A percentile compares a stretch with the other conserved stretches of the same genome.
Evolutionary conservation across 768 basidiomycete species (phyloP).

Genomic region (Panaeolus papilionaceus): DNA sequence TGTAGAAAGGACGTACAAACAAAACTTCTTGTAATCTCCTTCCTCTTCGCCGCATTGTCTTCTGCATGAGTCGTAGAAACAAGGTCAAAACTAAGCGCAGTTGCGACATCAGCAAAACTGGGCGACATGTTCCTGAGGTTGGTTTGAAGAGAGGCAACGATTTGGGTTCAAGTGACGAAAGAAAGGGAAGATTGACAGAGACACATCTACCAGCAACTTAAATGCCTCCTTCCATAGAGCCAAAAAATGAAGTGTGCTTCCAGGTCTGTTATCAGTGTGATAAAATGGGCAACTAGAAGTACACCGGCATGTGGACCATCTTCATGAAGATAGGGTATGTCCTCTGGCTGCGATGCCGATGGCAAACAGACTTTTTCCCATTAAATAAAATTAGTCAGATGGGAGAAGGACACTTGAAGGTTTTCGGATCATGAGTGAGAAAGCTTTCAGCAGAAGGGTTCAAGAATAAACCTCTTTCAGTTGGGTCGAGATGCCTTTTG

Average conservation of each 20-base stretch:
- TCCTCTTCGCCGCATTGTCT: slow-evolving; percentile 62
- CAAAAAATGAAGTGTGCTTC: background rate
- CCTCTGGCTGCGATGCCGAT: background rate
- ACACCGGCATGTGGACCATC: background rate
- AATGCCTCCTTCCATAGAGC: too few relatives aligned
- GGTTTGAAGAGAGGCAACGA: background rate
- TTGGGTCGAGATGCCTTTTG: too few relatives aligned
- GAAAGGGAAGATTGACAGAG: background rate
- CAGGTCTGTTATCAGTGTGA: background rate
- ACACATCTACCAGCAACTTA: background rate
- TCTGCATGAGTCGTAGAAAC: slow-evolving; percentile 56
- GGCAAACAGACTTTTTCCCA: background rate
- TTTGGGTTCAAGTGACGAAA: background rate
- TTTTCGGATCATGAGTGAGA: background rate
- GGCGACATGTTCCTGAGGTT: background rate
- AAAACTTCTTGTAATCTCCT: slow-evolving; percentile 71
- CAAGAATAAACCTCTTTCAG: background rate
- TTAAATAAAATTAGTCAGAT: background rate
- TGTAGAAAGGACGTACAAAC: slow-evolving; percentile 56
- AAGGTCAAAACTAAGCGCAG: slow-evolving; percentile 51
- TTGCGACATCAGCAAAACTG: background rate
- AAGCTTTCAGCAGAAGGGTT: background rate
- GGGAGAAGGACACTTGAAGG: background rate
- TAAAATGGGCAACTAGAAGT: background rate
- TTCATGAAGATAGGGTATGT: background rate